Evolutionary conservation across 2,329 filamentous ascomycete genomes (phyloP).

Genomic region (Aspergillus versicolor): DNA sequence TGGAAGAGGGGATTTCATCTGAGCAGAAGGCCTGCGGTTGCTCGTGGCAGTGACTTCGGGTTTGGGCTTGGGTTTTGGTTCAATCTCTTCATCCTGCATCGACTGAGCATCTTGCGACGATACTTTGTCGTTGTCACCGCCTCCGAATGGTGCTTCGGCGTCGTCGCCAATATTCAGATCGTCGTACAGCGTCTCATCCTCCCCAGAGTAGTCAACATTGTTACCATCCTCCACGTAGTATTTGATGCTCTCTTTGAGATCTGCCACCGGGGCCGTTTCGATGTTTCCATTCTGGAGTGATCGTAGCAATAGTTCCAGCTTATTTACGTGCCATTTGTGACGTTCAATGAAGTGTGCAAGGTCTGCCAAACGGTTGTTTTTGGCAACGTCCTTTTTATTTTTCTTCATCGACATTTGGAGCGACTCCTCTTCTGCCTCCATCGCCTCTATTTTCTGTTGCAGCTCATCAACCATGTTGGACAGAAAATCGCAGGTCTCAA

Average conservation of each 20-base stretch:
- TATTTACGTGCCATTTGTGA: slow-evolving; percentile 95
- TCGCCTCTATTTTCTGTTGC: slow-evolving; percentile 85
- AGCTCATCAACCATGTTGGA: slow-evolving; percentile 86
- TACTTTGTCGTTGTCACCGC: slow-evolving; percentile 74
- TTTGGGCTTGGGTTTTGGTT: slow-evolving; percentile 58
- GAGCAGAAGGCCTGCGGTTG: slow-evolving; percentile 74
- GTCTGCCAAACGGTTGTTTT: slow-evolving; percentile 83
- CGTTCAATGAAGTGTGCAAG: slow-evolving; percentile 82
- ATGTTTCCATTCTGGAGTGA: slow-evolving; percentile 90
- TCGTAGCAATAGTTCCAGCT: slow-evolving; percentile 85
- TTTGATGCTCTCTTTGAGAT: slow-evolving; percentile 86
- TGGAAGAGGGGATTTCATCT: slow-evolving; percentile 92
- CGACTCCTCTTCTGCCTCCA: slow-evolving; percentile 85
- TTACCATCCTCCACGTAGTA: slow-evolving; percentile 93
- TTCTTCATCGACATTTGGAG: slow-evolving; percentile 92
- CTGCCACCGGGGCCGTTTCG: slow-evolving; percentile 81
- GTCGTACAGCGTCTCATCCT: slow-evolving; percentile 94
- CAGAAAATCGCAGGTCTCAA: slow-evolving; percentile 84
- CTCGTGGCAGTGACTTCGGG: slow-evolving; percentile 57
- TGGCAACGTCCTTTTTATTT: slow-evolving; percentile 80
- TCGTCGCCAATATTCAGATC: slow-evolving; percentile 90
- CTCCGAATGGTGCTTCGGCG: slow-evolving; percentile 74
- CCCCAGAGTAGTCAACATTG: slow-evolving; percentile 79
- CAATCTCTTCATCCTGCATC: slow-evolving; percentile 76
- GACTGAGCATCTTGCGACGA: slow-evolving; percentile 97